Base-by-base conservation (phyloP, 148 eudicot genomes). In the Beta vulgaris region DNA sequence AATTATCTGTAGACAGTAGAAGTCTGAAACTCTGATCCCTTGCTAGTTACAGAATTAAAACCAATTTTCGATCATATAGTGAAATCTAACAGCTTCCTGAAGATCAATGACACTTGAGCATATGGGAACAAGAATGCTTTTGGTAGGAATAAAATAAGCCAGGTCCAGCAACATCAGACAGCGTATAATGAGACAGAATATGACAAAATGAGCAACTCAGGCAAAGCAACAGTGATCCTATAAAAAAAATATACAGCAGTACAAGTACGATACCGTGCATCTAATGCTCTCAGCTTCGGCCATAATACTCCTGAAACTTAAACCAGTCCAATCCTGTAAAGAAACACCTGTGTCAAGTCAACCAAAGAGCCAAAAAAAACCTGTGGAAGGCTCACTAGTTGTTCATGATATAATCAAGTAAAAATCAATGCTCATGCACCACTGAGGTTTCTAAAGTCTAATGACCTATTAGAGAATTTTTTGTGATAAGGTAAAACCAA, bases 311-410 rank as follows among this genome's bases (percentile, higher is more conserved):
- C 90, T 85, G 79, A 95, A 95, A 83, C 84, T 81, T 72, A 95
- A 84, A 73, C 99, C 97, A 55, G 89, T 91, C 99, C 99, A 95
- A 74, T 95, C 97, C 99, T 95, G 94, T 80, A 77, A 78, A 68
- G 31, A 35, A 71, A 1, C 36, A 62, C 37, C 51, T n/a, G 77
- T 34, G 32, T 35, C 23, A 36, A 10, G 32, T 42, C 39, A 26
- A 57, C 39, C 31, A 37, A 35, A 57, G 12, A 13, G 31, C 75
- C 75, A 23, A 72, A 72, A 14, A 23, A 4, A 19, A 14, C 62
- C 21, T 35, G 31, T 21, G 2, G 32, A 21, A n/a, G 2, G 29
- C 68, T 64, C 8, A 6, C 62, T 58, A 58, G n/a, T 51, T 13
- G 25, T 51, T 51, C 57, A 51, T 21, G n/a, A 51, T 7, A 51